phyloP scores from a whole-genome alignment of 495 filamentous ascomycete species.

The Aspergillus cristatus region DNA sequence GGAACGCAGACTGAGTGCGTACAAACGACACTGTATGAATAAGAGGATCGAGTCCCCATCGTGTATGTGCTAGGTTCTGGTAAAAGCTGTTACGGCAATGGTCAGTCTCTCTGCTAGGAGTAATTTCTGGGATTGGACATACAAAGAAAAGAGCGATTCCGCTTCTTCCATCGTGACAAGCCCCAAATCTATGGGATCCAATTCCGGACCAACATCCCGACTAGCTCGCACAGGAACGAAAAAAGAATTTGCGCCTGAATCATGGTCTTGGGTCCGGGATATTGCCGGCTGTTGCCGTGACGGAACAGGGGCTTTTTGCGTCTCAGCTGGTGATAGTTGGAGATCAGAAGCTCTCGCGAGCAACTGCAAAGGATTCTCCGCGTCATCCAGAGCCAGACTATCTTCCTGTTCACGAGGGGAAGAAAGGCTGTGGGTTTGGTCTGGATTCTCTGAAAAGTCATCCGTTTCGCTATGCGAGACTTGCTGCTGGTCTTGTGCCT shows the following conservation, averaged over 20 bases:
- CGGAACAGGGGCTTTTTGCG: constrained; percentile 10
- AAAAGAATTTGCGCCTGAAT: constrained; percentile 35
- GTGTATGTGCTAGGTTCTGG: constrained; percentile 59
- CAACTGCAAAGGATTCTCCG: constrained; percentile 64
- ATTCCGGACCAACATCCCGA: constrained; percentile 48
- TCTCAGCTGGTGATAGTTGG: constrained; percentile 40
- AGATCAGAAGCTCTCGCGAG: constrained; percentile 63
- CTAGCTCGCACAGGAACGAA: constrained; percentile 53
- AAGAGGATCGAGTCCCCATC: constrained; percentile 62
- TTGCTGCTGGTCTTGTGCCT: constrained; percentile 26
- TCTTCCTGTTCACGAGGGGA: constrained; percentile 32
- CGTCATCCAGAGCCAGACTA: constrained; percentile 55
- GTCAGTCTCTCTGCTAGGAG: constrained; percentile 1
- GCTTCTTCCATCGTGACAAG: constrained; percentile 54
- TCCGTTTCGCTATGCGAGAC: constrained; percentile 20
- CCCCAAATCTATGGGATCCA: constrained; percentile 60
- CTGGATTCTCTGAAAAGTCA: constrained; percentile 18
- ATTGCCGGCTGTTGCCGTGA: constrained; percentile 7
- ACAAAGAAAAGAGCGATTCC: constrained; percentile 55
- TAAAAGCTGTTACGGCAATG: constrained; percentile 44
- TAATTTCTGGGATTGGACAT: constrained; percentile 12
- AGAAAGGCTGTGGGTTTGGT: constrained; percentile 14
- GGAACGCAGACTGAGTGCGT: constrained; percentile 54
- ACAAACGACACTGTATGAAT: constrained; percentile 57
- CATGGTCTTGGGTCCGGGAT: constrained; percentile 2